Conservation (phyloP, 1,284 basidiomycete genomes). For the Ceratobasidium sp. region DNA sequence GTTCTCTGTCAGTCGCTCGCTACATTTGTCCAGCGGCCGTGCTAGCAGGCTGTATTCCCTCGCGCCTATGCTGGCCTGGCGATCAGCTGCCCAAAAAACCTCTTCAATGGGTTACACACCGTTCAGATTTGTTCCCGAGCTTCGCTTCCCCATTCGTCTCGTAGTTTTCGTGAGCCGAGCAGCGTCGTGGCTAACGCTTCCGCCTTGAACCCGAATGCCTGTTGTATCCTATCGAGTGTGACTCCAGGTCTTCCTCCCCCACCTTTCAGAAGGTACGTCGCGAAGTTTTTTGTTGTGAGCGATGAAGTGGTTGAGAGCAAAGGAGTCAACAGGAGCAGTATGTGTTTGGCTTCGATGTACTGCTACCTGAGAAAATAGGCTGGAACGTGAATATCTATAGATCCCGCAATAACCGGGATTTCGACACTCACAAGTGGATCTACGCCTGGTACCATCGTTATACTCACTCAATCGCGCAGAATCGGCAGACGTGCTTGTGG, state of each 20-base stretch:
- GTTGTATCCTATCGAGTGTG: conserved; percentile 89
- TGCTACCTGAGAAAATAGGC: background rate
- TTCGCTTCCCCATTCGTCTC: conserved; percentile 92
- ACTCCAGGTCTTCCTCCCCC: conserved; percentile 80
- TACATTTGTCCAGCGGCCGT: conserved; percentile 91
- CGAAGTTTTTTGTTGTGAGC: conserved; percentile 81
- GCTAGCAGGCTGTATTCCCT: conserved; percentile 76
- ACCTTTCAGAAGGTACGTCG: conserved; percentile 79
- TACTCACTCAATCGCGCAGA: too few species aligned
- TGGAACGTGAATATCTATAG: conserved; percentile 24
- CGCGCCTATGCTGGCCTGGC: conserved; percentile 80
- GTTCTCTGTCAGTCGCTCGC: conserved; percentile 84
- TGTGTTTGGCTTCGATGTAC: conserved; percentile 67
- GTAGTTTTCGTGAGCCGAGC: conserved; percentile 86
- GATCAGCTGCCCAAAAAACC: conserved; percentile 4
- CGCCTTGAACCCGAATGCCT: conserved; percentile 83
- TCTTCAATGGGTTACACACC: conserved; percentile 66
- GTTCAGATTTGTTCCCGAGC: conserved; percentile 82
- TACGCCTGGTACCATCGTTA: too few species aligned
- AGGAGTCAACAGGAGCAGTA: conserved; percentile 81
- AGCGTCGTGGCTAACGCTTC: conserved; percentile 90
- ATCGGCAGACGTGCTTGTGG: too few species aligned
- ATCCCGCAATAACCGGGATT: too few species aligned
- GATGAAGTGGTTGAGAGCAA: conserved; percentile 84
- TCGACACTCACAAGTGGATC: too few species aligned